phyloP scores from a whole-genome alignment of 257 asterid genomes.

The Solanum sejunctum region DNA sequence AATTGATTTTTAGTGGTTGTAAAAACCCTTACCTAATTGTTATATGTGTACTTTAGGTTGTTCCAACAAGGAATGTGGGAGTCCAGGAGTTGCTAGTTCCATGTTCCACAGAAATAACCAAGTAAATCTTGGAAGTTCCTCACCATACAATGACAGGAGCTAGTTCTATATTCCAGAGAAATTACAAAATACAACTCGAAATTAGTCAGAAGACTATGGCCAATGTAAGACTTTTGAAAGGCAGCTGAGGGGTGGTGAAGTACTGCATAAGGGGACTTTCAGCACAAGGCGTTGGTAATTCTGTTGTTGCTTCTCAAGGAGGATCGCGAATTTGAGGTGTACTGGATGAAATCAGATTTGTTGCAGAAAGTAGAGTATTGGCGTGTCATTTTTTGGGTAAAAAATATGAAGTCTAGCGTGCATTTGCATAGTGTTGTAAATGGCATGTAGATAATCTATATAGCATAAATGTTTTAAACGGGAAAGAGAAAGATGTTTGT shows the following conservation, averaged over 20 bases:
- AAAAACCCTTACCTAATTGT: background rate
- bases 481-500: background rate
- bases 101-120: background rate
- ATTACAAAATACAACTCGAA: background rate
- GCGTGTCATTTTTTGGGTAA: background rate
- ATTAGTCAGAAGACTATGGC: background rate
- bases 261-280: background rate
- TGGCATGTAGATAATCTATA: background rate
- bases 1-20: background rate
- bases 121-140: background rate
- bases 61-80: background rate
- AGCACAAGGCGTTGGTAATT: background rate
- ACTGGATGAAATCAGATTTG: background rate
- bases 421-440: background rate
- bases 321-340: background rate
- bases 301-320: background rate
- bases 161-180: background rate
- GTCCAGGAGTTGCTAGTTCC: background rate
- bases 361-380: background rate
- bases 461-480: background rate
- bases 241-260: background rate
- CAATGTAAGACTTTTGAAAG: background rate
- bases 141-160: background rate
- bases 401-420: background rate
- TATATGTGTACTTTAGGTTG: background rate